phyloP scores from a whole-genome alignment of 805 yeast species.

The Groenewaldozyma tartarivorans region DNA sequence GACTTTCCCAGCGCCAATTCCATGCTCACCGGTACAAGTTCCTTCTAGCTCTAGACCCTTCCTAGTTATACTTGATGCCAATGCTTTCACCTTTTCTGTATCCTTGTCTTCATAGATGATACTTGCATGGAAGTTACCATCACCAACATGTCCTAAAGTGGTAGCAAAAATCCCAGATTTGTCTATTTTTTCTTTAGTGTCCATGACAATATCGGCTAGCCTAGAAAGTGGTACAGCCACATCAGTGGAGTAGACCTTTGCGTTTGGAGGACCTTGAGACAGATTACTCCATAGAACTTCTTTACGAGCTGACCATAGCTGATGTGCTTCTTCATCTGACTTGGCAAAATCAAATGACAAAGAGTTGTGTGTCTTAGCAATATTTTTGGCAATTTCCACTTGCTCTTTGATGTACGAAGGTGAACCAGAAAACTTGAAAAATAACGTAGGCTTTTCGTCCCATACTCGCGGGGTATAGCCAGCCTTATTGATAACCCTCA shows the following conservation, averaged over 20 bases:
- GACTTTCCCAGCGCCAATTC: constrained; percentile 68
- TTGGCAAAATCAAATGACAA: constrained; percentile 52
- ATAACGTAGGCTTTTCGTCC: constrained; percentile 50
- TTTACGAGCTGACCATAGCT: constrained; percentile 70
- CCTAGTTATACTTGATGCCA: constrained; percentile 54
- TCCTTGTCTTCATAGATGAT: constrained; percentile 33
- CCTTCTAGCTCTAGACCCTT: constrained; percentile 66
- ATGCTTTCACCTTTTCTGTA: constrained; percentile 33
- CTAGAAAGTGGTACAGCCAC: constrained; percentile 73
- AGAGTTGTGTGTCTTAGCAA: constrained; percentile 48
- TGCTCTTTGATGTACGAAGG: constrained; percentile 34
- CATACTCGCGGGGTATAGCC: constrained; percentile 45
- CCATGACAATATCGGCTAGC: constrained; percentile 52
- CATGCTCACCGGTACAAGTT: constrained; percentile 83
- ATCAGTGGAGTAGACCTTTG: constrained; percentile 65
- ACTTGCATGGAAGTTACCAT: constrained; percentile 70
- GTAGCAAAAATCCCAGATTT: constrained; percentile 44
- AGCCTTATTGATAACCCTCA: constrained; percentile 52
- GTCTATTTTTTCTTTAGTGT: constrained; percentile 49
- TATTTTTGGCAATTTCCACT: constrained; percentile 36
- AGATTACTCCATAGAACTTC: constrained; percentile 56
- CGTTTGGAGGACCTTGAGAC: constrained; percentile 52
- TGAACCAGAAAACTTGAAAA: constrained; percentile 56
- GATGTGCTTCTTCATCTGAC: constrained; percentile 49
- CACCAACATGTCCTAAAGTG: constrained; percentile 75